Conservation (phyloP, 352 stramenopile species). For the Thalassiosira hispida region DNA sequence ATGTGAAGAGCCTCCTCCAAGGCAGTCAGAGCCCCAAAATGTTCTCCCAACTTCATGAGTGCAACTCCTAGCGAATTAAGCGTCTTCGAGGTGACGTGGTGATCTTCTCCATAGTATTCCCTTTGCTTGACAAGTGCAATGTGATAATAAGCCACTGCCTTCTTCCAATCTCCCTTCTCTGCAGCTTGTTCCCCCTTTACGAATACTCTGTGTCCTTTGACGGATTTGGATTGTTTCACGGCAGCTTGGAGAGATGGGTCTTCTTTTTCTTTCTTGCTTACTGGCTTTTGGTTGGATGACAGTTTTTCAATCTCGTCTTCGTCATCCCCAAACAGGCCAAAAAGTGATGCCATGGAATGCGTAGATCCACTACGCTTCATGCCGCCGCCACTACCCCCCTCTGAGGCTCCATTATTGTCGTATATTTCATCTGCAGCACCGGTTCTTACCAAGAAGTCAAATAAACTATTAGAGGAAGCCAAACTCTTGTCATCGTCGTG, state of each 20-base stretch:
- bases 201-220: constrained; percentile 9
- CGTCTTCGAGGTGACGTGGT: constrained; percentile 16
- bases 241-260: background rate
- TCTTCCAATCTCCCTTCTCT: constrained; percentile 2
- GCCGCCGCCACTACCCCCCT: background rate
- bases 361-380: background rate
- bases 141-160: constrained; percentile 32
- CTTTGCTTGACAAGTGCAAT: constrained; percentile 36
- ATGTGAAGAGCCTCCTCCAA: constrained; percentile 41
- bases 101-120: constrained; percentile 34
- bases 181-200: constrained; percentile 4
- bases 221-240: background rate
- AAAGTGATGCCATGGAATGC: background rate
- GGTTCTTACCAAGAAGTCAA: constrained; percentile 10
- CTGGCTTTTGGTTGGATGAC: background rate
- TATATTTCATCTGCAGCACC: background rate
- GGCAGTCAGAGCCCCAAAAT: constrained; percentile 26
- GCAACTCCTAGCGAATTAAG: constrained; percentile 31
- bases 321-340: background rate
- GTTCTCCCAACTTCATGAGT: constrained; percentile 24
- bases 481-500: constrained; percentile 18
- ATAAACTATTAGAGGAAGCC: constrained; percentile 4
- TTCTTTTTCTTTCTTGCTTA: background rate
- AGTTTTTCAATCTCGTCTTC: background rate
- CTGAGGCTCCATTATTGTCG: background rate